Percentiles rank a stretch among this genome's conserved stretches.
Evolutionary conservation across 352 stramenopile genomes (phyloP).

Genomic region (Phytophthora boehmeriae): DNA sequence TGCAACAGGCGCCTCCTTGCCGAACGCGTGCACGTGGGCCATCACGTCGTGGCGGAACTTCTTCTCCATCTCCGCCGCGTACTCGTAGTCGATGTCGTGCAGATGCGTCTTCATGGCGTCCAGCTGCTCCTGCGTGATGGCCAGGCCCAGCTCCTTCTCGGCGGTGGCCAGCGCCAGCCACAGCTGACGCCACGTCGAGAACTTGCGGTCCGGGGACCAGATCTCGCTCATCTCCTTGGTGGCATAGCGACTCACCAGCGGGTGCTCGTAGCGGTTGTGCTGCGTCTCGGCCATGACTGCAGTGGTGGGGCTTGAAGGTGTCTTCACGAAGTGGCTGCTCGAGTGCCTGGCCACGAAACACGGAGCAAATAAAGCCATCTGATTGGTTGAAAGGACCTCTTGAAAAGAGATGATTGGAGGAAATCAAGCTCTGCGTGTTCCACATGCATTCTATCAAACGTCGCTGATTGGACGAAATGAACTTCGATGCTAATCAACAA

Average conservation of each 20-base stretch:
- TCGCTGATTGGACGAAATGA: slow-evolving; percentile 1
- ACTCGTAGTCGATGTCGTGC: slow-evolving; percentile 98
- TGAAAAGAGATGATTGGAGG: neutral
- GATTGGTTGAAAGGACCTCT: neutral
- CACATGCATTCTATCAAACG: too few relatives aligned
- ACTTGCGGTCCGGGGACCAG: slow-evolving; percentile 98
- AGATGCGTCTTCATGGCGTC: slow-evolving; percentile 96
- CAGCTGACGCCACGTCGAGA: slow-evolving; percentile 98
- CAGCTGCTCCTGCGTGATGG: slow-evolving; percentile 98
- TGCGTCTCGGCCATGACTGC: slow-evolving; percentile 33
- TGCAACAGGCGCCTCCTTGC: slow-evolving; percentile 94
- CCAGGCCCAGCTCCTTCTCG: slow-evolving; percentile 97
- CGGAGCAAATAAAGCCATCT: neutral
- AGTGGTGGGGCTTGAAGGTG: neutral
- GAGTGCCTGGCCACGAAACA: slow-evolving; percentile 7
- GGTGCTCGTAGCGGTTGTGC: slow-evolving; percentile 90
- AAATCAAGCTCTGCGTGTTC: too few relatives aligned
- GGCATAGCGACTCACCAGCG: slow-evolving; percentile 94
- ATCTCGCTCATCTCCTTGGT: slow-evolving; percentile 99
- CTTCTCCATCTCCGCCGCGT: slow-evolving; percentile 97
- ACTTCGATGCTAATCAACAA: slow-evolving; percentile 5
- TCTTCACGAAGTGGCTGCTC: slow-evolving; percentile 17
- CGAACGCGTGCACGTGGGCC: slow-evolving; percentile 99
- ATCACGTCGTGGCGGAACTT: slow-evolving; percentile 99
- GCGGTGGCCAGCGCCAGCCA: slow-evolving; percentile 97